Percentiles rank a stretch among this genome's conserved stretches.
Evolutionary conservation across 163 green algal genomes (phyloP).

Genomic region (Trebouxia gelatinosa): DNA sequence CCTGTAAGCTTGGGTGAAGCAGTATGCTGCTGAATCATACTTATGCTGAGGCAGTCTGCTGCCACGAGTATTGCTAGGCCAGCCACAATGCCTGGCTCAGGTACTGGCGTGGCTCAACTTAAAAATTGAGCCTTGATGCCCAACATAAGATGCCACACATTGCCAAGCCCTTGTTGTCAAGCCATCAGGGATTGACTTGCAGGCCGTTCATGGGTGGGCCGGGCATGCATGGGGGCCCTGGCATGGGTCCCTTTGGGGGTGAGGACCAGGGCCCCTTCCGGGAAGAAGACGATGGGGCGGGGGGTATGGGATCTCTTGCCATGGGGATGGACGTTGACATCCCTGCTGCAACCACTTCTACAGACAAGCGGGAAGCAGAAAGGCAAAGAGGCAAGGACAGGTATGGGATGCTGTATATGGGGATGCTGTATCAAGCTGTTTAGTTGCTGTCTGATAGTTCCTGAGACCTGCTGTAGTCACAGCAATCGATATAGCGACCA

Average conservation of each 20-base stretch:
- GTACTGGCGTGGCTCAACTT: too few relatives aligned
- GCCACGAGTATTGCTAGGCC: too few relatives aligned
- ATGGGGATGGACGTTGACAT: slow-evolving; percentile 30
- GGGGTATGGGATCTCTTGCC: background rate
- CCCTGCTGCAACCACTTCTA: background rate
- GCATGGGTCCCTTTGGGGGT: background rate
- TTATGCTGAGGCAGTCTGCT: too few relatives aligned
- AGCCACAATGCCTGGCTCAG: too few relatives aligned
- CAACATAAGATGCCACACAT: too few relatives aligned
- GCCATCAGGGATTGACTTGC: too few relatives aligned
- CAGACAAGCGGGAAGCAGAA: slow-evolving; percentile 9
- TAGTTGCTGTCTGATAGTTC: background rate
- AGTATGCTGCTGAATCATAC: too few relatives aligned
- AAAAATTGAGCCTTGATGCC: too few relatives aligned
- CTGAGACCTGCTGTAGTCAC: background rate
- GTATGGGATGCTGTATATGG: background rate
- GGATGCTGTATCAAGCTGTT: background rate
- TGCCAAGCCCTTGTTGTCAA: too few relatives aligned
- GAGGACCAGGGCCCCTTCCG: too few relatives aligned
- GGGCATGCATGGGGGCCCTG: background rate
- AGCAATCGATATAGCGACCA: background rate
- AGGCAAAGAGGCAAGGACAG: slow-evolving; percentile 11
- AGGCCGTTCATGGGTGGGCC: background rate
- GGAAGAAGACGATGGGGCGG: background rate
- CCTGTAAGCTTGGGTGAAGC: too few relatives aligned